These are phyloP conservation scores for Diaporthe sp. DNA, from an alignment of 2,329 filamentous ascomycete species.

Conservation along the genomic window DNA sequence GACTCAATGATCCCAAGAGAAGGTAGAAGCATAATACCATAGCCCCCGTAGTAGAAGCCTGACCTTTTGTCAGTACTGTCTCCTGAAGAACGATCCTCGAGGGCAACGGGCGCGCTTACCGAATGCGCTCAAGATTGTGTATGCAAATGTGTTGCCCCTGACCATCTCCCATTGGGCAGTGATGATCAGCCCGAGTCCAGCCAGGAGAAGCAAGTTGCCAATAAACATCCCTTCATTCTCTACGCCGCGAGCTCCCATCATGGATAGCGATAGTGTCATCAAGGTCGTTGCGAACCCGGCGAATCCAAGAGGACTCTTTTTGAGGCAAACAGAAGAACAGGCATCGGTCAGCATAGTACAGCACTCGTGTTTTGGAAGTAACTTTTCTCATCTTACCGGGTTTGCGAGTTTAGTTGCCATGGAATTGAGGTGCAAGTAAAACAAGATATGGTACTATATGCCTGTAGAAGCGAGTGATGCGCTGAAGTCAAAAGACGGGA, in stretches of 20 bases:
- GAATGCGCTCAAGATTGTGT: constrained; percentile 7
- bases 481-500: neutral
- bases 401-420: neutral
- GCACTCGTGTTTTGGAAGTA: neutral
- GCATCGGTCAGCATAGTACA: neutral
- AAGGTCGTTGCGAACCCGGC: neutral
- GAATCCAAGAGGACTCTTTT: constrained; percentile 1
- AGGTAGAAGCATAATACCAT: constrained; percentile 6
- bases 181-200: constrained; percentile 3
- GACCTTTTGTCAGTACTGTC: neutral
- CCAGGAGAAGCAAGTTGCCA: constrained; percentile 5
- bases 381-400: neutral
- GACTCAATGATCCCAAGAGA: constrained; percentile 1
- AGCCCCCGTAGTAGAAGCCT: constrained; percentile 10
- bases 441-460: neutral
- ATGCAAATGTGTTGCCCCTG: neutral
- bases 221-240: constrained; percentile 8
- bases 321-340: neutral
- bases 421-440: neutral
- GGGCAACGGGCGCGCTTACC: neutral
- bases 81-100: neutral
- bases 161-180: constrained; percentile 21
- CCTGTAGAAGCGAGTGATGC: neutral
- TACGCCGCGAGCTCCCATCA: constrained; percentile 6
- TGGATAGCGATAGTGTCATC: neutral